Evolutionary conservation across 2,329 filamentous ascomycete genomes (phyloP).

Genomic region (Cyphellophora attinorum): DNA sequence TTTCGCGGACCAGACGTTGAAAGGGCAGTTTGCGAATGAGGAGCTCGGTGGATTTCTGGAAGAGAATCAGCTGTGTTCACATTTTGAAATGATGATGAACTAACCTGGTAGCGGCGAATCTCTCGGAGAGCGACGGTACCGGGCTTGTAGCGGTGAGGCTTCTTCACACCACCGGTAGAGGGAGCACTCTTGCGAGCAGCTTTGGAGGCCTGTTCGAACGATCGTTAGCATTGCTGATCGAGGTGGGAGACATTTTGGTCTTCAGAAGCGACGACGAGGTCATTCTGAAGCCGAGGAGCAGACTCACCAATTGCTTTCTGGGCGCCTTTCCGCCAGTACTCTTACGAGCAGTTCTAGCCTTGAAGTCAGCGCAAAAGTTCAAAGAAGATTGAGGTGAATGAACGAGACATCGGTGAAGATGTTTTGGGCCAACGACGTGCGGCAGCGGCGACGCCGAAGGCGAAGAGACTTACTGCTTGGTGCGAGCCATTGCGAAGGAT

Average conservation of each 20-base stretch:
- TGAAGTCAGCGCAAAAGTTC: too few species aligned
- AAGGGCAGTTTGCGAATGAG: constrained; percentile 96
- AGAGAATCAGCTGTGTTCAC: too few species aligned
- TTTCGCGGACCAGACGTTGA: constrained; percentile 94
- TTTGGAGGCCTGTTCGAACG: constrained; percentile 77
- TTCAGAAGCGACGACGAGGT: neutral
- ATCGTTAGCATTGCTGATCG: neutral
- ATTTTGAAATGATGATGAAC: too few species aligned
- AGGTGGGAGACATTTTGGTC: too few species aligned
- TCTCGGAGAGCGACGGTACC: constrained; percentile 95
- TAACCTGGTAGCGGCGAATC: constrained; percentile 96
- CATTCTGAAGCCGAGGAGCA: too few species aligned
- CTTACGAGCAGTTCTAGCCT: constrained; percentile 37
- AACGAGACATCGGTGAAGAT: too few species aligned
- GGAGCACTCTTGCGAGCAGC: constrained; percentile 96
- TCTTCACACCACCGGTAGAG: constrained; percentile 94
- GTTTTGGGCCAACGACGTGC: too few species aligned
- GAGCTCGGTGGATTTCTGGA: constrained; percentile 93
- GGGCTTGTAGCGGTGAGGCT: constrained; percentile 84
- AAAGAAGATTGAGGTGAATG: too few species aligned
- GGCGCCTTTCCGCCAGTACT: constrained; percentile 53
- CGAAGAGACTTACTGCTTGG: constrained; percentile 36
- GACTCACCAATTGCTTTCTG: constrained; percentile 94
- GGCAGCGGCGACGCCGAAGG: too few species aligned
- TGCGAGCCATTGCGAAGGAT: constrained; percentile 36